Conservation (phyloP, 2,329 filamentous ascomycete species). For the Massarina eburnea region DNA sequence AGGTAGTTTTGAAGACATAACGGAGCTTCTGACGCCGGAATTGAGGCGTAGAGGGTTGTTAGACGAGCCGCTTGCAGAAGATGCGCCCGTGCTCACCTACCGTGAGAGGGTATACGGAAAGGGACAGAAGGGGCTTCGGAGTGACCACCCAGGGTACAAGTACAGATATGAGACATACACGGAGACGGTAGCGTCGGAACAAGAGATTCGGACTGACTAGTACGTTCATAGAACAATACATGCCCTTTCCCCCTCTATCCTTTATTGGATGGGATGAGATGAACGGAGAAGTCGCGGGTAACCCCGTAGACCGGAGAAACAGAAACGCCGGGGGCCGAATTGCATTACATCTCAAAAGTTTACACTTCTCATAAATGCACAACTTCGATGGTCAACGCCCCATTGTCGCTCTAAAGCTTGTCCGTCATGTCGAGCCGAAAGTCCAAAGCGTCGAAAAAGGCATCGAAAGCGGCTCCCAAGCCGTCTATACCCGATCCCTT, state of each 20-base stretch:
- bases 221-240: no score
- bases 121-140: constrained; percentile 12
- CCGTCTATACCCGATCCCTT: constrained; percentile 63
- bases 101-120: constrained; percentile 16
- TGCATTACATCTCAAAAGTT: neutral
- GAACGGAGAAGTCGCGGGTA: no score
- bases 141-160: constrained; percentile 15
- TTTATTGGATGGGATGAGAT: no score
- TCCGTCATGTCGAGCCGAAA: constrained; percentile 2
- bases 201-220: neutral
- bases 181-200: constrained; percentile 9
- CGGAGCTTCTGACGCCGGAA: constrained; percentile 17
- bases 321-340: neutral
- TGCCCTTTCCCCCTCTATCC: no score
- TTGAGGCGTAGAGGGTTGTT: constrained; percentile 12
- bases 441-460: constrained; percentile 18
- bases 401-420: neutral
- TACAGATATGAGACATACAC: constrained; percentile 20
- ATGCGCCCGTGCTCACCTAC: constrained; percentile 12
- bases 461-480: constrained; percentile 15
- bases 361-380: neutral
- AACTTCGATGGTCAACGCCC: neutral
- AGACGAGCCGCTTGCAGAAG: constrained; percentile 8
- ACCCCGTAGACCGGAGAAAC: neutral
- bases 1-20: constrained; percentile 16